Conservation (phyloP, 2,329 filamentous ascomycete species). For the Cylindrodendrum hubeiense region DNA sequence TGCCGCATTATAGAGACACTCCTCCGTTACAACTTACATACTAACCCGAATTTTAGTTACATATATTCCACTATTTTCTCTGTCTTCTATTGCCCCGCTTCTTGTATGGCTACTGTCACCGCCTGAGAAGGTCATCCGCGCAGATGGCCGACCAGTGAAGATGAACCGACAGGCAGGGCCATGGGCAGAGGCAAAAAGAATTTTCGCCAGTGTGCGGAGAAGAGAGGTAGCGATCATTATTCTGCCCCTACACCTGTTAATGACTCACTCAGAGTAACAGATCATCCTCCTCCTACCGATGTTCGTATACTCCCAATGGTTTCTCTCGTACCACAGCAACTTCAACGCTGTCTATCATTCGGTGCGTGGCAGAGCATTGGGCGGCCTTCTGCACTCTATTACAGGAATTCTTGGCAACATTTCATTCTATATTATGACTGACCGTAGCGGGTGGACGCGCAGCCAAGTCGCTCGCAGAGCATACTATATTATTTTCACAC, state of each 20-base stretch:
- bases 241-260: neutral
- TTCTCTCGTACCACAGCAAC: neutral
- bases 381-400: neutral
- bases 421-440: neutral
- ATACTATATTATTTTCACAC: neutral
- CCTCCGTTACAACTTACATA: too few relatives aligned
- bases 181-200: neutral
- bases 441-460: neutral
- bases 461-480: neutral
- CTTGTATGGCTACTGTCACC: neutral
- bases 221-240: too few relatives aligned
- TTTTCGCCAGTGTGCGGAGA: neutral
- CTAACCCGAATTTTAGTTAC: too few relatives aligned
- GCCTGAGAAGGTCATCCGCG: neutral
- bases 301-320: conserved; percentile 2
- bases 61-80: neutral
- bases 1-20: too few relatives aligned
- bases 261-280: neutral
- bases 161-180: neutral
- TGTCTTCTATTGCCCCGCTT: neutral
- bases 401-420: neutral
- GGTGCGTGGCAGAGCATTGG: neutral
- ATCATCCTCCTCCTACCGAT: conserved; percentile 5
- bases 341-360: conserved; percentile 7
- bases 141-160: conserved; percentile 3